These are phyloP conservation scores for Rheum nobile DNA, from an alignment of 148 eudicot species.

Conservation along the genomic window DNA sequence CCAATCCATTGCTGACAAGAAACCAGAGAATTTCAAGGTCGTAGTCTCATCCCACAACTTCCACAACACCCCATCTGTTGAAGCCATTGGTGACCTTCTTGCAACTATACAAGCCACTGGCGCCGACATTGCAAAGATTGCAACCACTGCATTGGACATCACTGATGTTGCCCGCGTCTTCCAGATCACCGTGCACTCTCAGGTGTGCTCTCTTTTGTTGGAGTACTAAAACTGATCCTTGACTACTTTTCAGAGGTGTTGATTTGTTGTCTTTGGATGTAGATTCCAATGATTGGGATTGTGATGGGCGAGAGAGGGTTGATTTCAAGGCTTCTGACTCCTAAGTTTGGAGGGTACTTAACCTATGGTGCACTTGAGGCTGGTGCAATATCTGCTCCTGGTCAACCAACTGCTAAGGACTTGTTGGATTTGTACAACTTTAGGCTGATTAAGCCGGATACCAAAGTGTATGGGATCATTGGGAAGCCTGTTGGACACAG, in stretches of 20 bases:
- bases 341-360: slow-evolving; percentile 72
- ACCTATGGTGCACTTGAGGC: slow-evolving; percentile 59
- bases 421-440: slow-evolving; percentile 56
- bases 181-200: slow-evolving; percentile 28
- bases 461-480: slow-evolving; percentile 57
- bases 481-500: slow-evolving; percentile 75
- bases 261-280: slow-evolving; percentile 5
- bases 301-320: slow-evolving; percentile 75
- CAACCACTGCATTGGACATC: slow-evolving; percentile 20
- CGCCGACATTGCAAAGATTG: slow-evolving; percentile 36
- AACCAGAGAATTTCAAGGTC: slow-evolving; percentile 32
- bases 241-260: background rate
- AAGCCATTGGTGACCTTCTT: slow-evolving; percentile 34
- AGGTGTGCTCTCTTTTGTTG: slow-evolving; percentile 16
- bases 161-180: slow-evolving; percentile 22
- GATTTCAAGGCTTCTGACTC: slow-evolving; percentile 54
- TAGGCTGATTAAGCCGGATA: slow-evolving; percentile 47
- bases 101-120: slow-evolving; percentile 40
- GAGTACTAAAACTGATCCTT: background rate
- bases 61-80: slow-evolving; percentile 25
- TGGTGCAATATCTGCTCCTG: slow-evolving; percentile 64
- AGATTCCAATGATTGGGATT: slow-evolving; percentile 64
- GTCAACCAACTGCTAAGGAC: slow-evolving; percentile 61
- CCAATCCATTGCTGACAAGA: slow-evolving; percentile 24
- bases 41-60: slow-evolving; percentile 44